These are phyloP conservation scores for Amborella trichopoda DNA, from an alignment of 164 flowering plant genomes.

Conservation along the genomic window DNA sequence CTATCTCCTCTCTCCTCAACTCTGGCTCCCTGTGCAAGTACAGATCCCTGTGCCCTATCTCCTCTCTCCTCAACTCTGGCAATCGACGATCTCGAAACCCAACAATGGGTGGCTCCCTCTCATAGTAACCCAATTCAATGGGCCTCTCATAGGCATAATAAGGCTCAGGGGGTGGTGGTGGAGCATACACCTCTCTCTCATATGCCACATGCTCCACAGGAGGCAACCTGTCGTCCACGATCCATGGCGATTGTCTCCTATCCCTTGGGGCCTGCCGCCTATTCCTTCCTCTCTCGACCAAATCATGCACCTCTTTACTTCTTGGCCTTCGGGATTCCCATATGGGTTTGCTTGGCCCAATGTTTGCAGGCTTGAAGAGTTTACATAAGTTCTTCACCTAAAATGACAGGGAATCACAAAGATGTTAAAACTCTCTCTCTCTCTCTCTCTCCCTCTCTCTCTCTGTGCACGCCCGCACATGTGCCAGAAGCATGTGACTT, in stretches of 20 bases:
- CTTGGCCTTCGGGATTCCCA: no score
- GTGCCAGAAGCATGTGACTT: no score
- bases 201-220: constrained; percentile 4
- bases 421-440: no score
- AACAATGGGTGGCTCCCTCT: constrained; percentile 10
- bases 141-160: constrained; percentile 19
- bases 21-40: no score
- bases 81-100: no score
- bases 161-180: constrained; percentile 3
- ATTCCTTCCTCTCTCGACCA: background rate
- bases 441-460: no score
- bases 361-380: constrained; percentile 21
- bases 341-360: constrained; percentile 9
- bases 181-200: constrained; percentile 13
- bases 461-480: no score
- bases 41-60: no score
- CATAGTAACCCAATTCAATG: constrained; percentile 7
- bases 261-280: background rate
- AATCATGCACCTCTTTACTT: no score
- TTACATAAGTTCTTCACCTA: constrained; percentile 44
- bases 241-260: background rate
- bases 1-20: constrained; percentile 9
- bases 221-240: constrained; percentile 1
- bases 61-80: no score
- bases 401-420: background rate